Evolutionary conservation across 805 yeast genomes (phyloP).

Genomic region (Isabelozyma pseudorhagii): DNA sequence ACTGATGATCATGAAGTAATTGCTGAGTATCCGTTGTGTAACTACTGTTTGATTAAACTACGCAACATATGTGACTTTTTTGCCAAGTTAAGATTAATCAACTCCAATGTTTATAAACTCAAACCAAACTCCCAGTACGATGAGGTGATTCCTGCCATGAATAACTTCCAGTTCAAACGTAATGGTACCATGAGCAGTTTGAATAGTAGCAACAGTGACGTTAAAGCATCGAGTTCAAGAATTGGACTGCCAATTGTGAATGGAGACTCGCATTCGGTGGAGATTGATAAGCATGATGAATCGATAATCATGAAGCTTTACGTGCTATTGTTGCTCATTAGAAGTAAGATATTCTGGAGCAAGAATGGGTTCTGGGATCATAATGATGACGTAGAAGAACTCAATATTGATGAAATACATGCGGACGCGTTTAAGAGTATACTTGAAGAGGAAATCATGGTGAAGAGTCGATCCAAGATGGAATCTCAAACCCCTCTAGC

Average conservation of each 20-base stretch:
- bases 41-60: constrained; percentile 73
- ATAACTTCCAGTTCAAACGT: constrained; percentile 27
- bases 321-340: constrained; percentile 47
- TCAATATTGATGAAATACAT: constrained; percentile 22
- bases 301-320: constrained; percentile 47
- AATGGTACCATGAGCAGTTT: constrained; percentile 3
- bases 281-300: constrained; percentile 25
- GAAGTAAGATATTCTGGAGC: constrained; percentile 80
- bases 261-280: neutral
- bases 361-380: constrained; percentile 77
- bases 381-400: constrained; percentile 29
- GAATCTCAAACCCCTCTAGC: neutral
- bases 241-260: neutral
- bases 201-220: neutral
- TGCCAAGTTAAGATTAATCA: constrained; percentile 67
- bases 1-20: constrained; percentile 24
- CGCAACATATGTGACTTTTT: constrained; percentile 82
- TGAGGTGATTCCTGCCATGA: constrained; percentile 12
- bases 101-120: constrained; percentile 54
- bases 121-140: constrained; percentile 29
- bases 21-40: constrained; percentile 67
- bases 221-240: neutral
- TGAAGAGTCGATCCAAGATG: neutral
- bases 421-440: constrained; percentile 14
- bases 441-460: neutral